phyloP scores from a whole-genome alignment of 2,329 filamentous ascomycete genomes.

The Catunica adiposa region DNA sequence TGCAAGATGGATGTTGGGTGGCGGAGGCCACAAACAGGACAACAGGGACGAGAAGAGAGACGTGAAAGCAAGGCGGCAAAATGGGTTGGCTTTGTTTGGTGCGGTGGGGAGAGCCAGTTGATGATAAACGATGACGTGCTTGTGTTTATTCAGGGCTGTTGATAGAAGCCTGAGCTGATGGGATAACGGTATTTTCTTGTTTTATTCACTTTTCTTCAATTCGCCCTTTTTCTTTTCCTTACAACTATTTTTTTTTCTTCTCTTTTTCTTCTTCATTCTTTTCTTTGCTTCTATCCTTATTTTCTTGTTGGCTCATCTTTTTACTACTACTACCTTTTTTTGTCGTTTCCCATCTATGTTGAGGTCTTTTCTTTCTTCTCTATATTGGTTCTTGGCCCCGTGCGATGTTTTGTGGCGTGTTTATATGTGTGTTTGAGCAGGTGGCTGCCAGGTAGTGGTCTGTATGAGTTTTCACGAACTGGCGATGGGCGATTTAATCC shows the following conservation, averaged over 20 bases:
- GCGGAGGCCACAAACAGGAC: background rate
- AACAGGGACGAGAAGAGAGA: no score
- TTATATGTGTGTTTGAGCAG: no score
- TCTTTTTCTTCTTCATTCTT: background rate
- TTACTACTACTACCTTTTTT: background rate
- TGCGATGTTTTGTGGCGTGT: no score
- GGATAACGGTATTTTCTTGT: slow-evolving; percentile 1
- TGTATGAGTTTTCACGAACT: no score
- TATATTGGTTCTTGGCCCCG: slow-evolving; percentile 1
- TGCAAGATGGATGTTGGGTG: background rate
- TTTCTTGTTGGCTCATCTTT: background rate
- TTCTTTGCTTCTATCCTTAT: slow-evolving; percentile 1
- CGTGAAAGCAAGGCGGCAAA: no score
- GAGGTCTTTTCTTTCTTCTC: background rate
- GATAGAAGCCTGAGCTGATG: background rate
- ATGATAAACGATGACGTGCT: background rate
- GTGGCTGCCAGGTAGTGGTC: no score
- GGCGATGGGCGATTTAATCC: no score
- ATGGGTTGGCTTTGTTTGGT: background rate
- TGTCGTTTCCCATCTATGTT: slow-evolving; percentile 2
- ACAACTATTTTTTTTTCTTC: background rate
- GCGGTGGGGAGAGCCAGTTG: background rate
- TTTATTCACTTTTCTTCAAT: no score
- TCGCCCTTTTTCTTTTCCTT: background rate
- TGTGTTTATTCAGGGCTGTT: background rate